A percentile compares a stretch with the other conserved stretches of the same genome.
Conservation (phyloP, 2,329 filamentous ascomycete species). For the Microsporum canis region DNA sequence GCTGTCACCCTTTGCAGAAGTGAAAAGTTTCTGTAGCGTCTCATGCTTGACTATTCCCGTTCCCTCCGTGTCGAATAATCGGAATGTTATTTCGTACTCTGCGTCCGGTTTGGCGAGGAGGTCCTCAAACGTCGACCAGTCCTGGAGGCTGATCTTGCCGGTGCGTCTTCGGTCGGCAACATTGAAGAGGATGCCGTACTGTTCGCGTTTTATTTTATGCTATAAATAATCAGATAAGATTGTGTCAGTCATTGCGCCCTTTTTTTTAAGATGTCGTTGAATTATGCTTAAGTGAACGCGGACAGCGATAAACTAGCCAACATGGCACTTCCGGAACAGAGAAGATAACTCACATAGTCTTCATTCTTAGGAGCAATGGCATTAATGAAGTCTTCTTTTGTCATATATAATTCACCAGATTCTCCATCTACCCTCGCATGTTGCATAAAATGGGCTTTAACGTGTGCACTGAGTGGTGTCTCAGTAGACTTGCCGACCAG, state of each 20-base stretch:
- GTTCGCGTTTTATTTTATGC: constrained; percentile 96
- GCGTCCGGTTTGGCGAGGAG: constrained; percentile 87
- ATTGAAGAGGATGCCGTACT: constrained; percentile 85
- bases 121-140: constrained; percentile 93
- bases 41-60: constrained; percentile 82
- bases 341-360: constrained; percentile 65
- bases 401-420: constrained; percentile 68
- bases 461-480: constrained; percentile 59
- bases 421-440: constrained; percentile 65
- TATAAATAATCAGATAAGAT: constrained; percentile 30
- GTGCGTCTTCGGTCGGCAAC: constrained; percentile 70
- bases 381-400: constrained; percentile 74
- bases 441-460: constrained; percentile 62
- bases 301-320: neutral
- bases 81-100: constrained; percentile 97
- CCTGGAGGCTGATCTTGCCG: constrained; percentile 64
- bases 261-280: neutral
- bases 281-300: neutral
- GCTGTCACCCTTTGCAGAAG: constrained; percentile 72
- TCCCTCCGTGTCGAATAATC: constrained; percentile 80
- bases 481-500: constrained; percentile 52
- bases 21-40: constrained; percentile 72
- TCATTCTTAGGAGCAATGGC: constrained; percentile 77
- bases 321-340: neutral
- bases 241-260: constrained; percentile 5